phyloP scores from a whole-genome alignment of 371 early-diverging fungal genomes.

The Mucor ambiguus region DNA sequence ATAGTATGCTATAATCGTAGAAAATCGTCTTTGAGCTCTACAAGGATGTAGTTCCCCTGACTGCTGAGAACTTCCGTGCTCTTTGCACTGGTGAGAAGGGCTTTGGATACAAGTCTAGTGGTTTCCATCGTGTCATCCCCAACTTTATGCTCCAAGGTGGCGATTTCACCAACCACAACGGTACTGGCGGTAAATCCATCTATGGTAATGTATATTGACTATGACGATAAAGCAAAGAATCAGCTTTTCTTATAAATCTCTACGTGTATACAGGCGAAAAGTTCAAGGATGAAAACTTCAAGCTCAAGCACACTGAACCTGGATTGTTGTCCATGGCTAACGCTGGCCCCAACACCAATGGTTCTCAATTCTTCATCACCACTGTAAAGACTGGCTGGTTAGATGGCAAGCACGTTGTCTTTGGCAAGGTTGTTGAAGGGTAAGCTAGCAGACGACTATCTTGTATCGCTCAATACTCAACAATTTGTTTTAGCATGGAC shows the following conservation, averaged over 20 bases:
- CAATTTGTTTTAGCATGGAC: slow-evolving; percentile 43
- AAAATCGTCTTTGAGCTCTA: slow-evolving; percentile 66
- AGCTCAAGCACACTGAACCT: slow-evolving; percentile 87
- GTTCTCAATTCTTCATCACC: slow-evolving; percentile 99
- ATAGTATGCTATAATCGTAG: slow-evolving; percentile 33
- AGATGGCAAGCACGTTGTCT: slow-evolving; percentile 99
- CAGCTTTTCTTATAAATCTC: neutral
- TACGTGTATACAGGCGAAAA: slow-evolving; percentile 28
- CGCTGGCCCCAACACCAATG: slow-evolving; percentile 93
- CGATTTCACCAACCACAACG: slow-evolving; percentile 93
- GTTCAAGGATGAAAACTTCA: slow-evolving; percentile 99
- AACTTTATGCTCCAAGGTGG: slow-evolving; percentile 99
- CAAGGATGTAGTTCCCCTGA: slow-evolving; percentile 91
- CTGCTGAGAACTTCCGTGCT: slow-evolving; percentile 96
- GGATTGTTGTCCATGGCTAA: slow-evolving; percentile 97
- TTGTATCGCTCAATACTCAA: neutral
- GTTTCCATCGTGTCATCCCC: slow-evolving; percentile 93
- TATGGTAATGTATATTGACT: slow-evolving; percentile 65
- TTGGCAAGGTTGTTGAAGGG: slow-evolving; percentile 90
- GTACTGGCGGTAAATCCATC: slow-evolving; percentile 97
- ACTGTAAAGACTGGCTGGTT: slow-evolving; percentile 97
- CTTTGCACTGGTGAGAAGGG: slow-evolving; percentile 80
- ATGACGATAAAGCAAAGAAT: neutral
- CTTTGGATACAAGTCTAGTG: slow-evolving; percentile 80
- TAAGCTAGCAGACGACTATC: slow-evolving; percentile 9